These are phyloP conservation scores for Ceriops decandra DNA, from an alignment of 345 rosid genomes.

Conservation along the genomic window DNA sequence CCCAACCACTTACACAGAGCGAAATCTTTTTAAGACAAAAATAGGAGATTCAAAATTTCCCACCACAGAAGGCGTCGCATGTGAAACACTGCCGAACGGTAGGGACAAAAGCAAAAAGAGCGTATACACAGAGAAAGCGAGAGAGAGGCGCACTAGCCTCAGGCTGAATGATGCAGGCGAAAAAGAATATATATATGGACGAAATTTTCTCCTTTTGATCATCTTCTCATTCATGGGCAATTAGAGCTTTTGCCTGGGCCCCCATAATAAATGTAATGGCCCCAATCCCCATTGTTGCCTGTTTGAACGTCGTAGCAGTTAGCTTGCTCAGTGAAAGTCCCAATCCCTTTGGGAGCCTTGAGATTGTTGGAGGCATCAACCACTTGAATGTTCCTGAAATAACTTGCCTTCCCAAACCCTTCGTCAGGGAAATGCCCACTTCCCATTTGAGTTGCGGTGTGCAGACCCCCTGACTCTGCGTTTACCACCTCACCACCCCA, in stretches of 20 bases:
- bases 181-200: too few species aligned
- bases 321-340: slow-evolving; percentile 23
- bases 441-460: slow-evolving; percentile 41
- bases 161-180: slow-evolving; percentile 49
- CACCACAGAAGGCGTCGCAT: slow-evolving; percentile 31
- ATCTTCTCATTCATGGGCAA: slow-evolving; percentile 18
- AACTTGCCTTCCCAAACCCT: slow-evolving; percentile 37
- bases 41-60: slow-evolving; percentile 46
- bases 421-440: slow-evolving; percentile 40
- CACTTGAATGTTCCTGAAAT: slow-evolving; percentile 22
- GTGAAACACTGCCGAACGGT: slow-evolving; percentile 29
- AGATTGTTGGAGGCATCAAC: slow-evolving; percentile 28
- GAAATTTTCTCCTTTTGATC: not conserved
- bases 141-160: slow-evolving; percentile 22
- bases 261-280: slow-evolving; percentile 27
- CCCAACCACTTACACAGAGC: slow-evolving; percentile 41
- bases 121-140: slow-evolving; percentile 24
- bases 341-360: slow-evolving; percentile 21
- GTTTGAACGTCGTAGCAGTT: slow-evolving; percentile 24
- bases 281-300: slow-evolving; percentile 23
- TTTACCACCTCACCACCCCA: slow-evolving; percentile 49
- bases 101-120: not conserved
- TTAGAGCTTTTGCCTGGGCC: slow-evolving; percentile 30
- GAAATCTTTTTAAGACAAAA: slow-evolving; percentile 24
- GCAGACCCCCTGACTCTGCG: slow-evolving; percentile 6